Base-by-base conservation (phyloP, 495 filamentous ascomycete genomes). In the Neohortaea acidophila region DNA sequence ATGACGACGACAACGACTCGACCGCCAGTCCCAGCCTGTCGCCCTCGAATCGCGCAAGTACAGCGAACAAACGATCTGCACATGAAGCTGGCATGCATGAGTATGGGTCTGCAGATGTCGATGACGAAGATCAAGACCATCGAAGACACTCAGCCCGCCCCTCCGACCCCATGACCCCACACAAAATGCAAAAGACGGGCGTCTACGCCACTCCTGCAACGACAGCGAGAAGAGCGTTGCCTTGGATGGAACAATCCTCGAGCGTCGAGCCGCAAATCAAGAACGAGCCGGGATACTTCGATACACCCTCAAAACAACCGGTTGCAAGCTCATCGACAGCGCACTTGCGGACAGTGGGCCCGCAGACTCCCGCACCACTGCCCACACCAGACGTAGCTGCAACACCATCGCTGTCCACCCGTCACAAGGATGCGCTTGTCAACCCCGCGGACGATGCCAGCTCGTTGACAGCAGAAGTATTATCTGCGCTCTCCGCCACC, bases 111-210 rank as follows among this genome's bases (percentile, higher is more conserved):
- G 32, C 10, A 4, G 10, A 20, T 21, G 19, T 19, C n/a, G 49
- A 45, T 13, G 39, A 45, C 18, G 15, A 43, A 42, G 36, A 39
- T 10, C 33, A 41, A 13, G 39, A 54, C 33, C n/a, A n/a, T n/a
- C n/a, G n/a, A n/a, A n/a, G n/a, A n/a, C n/a, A n/a, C n/a, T n/a
- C n/a, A n/a, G n/a, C n/a, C n/a, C n/a, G n/a, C n/a, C 14, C 60
- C 58, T 44, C 50, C 43, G 43, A 43, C 8, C 56, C 57, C 9
- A 54, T 66, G 33, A 67, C 64, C 21, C 63, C 64, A 3, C 53
- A 58, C 37, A 72, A 76, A 51, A 52, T 55, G 10, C 49, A 57
- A 21, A 60, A 64, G 31, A 68, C 63, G 0, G 56, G 62, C 20
- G 41, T 45, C 0, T 59, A 58, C 23, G 59, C 64, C 4, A 69